Percentiles rank a stretch among this genome's conserved stretches.
These are phyloP conservation scores for Boletus reticuloceps DNA, from an alignment of 768 basidiomycete genomes.

Conservation along the genomic window DNA sequence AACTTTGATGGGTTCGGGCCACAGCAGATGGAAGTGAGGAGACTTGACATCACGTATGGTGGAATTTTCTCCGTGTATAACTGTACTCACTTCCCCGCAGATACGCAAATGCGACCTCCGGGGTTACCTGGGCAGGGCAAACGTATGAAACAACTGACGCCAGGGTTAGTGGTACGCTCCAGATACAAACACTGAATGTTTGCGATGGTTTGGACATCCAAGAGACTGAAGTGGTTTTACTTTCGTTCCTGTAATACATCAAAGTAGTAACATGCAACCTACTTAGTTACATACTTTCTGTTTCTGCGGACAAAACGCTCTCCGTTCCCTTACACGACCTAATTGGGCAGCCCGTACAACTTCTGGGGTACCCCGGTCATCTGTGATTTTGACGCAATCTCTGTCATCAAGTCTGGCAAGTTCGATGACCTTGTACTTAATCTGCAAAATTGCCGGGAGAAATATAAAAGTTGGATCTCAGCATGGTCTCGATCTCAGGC, in stretches of 20 bases:
- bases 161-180: conserved; percentile 36
- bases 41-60: conserved; percentile 44
- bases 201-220: conserved; percentile 42
- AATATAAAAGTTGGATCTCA: too few species aligned
- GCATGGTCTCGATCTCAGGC: too few species aligned
- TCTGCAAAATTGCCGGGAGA: too few species aligned
- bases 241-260: conserved; percentile 14
- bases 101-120: conserved; percentile 47
- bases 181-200: conserved; percentile 30
- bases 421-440: too few species aligned
- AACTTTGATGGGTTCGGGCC: conserved; percentile 30
- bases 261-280: too few species aligned
- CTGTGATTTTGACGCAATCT: too few species aligned
- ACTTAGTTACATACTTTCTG: too few species aligned
- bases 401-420: too few species aligned
- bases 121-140: conserved; percentile 57
- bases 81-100: conserved; percentile 22
- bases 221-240: conserved; percentile 46
- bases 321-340: not conserved
- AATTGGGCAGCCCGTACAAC: too few species aligned
- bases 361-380: too few species aligned
- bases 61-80: not conserved
- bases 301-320: too few species aligned
- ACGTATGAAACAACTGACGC: conserved; percentile 53
- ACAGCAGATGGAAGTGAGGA: conserved; percentile 42